These are phyloP conservation scores for Arthrobotrys megalospora DNA, from an alignment of 2,329 filamentous ascomycete genomes.

Conservation along the genomic window DNA sequence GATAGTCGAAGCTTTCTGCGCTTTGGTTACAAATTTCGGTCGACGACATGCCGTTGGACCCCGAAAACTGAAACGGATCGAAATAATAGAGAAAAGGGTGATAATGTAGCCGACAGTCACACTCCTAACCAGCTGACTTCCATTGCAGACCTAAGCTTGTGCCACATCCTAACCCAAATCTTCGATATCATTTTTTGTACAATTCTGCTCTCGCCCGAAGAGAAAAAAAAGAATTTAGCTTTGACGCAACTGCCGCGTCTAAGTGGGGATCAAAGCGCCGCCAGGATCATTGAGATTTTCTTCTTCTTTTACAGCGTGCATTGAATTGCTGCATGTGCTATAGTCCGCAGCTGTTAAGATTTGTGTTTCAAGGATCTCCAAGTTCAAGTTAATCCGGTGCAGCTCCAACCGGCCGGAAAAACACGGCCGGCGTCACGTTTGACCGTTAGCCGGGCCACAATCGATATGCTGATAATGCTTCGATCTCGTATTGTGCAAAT, in stretches of 20 bases:
- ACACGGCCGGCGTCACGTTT: slow-evolving; percentile 26
- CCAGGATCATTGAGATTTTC: slow-evolving; percentile 14
- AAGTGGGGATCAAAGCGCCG: slow-evolving; percentile 54
- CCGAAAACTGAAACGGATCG: not conserved
- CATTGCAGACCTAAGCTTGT: slow-evolving; percentile 1
- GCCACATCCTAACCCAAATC: not conserved
- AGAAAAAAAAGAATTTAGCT: slow-evolving; percentile 20
- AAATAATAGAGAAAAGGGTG: not conserved
- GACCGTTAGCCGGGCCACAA: slow-evolving; percentile 12
- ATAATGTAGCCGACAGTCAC: slow-evolving; percentile 8
- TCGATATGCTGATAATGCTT: slow-evolving; percentile 29
- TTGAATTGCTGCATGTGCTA: slow-evolving; percentile 7
- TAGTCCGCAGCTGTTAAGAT: slow-evolving; percentile 36
- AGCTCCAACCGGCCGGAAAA: slow-evolving; percentile 29
- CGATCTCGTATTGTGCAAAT: not conserved
- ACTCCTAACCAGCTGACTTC: slow-evolving; percentile 5
- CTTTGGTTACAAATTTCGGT: not conserved
- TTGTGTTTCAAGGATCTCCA: slow-evolving; percentile 35
- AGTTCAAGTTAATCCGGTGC: slow-evolving; percentile 48
- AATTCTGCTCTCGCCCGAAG: not conserved
- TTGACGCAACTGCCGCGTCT: slow-evolving; percentile 55
- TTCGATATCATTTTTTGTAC: not conserved
- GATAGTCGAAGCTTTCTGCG: too few relatives aligned
- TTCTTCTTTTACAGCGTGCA: slow-evolving; percentile 4
- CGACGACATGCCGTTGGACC: not conserved